Evolutionary conservation across 2,329 filamentous ascomycete species (phyloP), one percentile per base, ranked within the genome.

Genomic region (Colletotrichum tofieldiae): DNA sequence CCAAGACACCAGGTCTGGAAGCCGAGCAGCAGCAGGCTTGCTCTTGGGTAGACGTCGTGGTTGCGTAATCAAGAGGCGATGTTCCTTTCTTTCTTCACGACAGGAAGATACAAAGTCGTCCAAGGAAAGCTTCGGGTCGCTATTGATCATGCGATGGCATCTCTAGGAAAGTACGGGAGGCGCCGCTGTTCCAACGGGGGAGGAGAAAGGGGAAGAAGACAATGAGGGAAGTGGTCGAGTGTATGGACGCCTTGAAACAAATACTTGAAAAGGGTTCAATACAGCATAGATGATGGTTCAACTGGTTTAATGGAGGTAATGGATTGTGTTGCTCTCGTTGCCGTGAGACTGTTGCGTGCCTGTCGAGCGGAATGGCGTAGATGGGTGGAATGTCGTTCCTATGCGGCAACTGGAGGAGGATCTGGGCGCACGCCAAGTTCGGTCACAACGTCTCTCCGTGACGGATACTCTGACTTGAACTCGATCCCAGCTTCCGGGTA

Each of bases 1-100:
- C 70, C 70, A 56, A 72, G 70, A 72, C 70, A 65, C 70, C 45
- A 60, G 65, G 70, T 70, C 70, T 65, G 65, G 65, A 61, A 65
- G 60, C 70, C 65, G 37, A 64, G 45, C 54, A 49, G 65, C 59
- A 45, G 66, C 18, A 41, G 41, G 59, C 45, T 72, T 55, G 41
- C 35, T 58, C 59, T 55, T 20, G 3, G 26, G 37, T 35, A 2
- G 5, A 16, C 29, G 23, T 63, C 18, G 26, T n/a, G 49, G 63
- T 20, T 52, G 55, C 18, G 51, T 37, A 29, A 23, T 55, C 37
- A 64, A 60, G 23, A 35, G 43, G 5, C 29, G 59, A 55, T 35
- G 23, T 49, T 41, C 23, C n/a, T 16, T n/a, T 64, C 23, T 39
- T 39, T 35, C 52, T 56, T 64, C n/a, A 43, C 26, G 3, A 23